Evolutionary conservation across 2,329 filamentous ascomycete species (phyloP).

Genomic region (Colletotrichum sublineola): DNA sequence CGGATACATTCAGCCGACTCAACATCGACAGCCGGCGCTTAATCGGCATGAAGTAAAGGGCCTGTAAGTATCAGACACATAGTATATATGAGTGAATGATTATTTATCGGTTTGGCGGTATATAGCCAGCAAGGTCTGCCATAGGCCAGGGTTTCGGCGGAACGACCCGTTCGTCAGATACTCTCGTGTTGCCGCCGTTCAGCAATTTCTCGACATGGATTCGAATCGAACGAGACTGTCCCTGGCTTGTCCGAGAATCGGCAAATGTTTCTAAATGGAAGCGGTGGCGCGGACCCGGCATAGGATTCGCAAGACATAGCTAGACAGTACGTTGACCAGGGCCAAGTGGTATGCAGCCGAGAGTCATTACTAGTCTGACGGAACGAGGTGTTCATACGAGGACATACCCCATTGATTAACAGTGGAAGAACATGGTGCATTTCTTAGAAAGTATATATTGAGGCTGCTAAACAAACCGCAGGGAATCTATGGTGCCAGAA

Average conservation of each 20-base stretch:
- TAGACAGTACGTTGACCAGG: not conserved
- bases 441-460: conserved; percentile 22
- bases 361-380: not conserved
- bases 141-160: not conserved
- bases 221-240: too few species aligned
- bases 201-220: not conserved
- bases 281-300: too few species aligned
- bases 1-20: not conserved
- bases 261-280: too few species aligned
- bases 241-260: too few species aligned
- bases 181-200: not conserved
- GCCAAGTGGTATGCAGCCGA: not conserved
- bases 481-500: conserved; percentile 39
- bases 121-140: not conserved
- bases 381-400: too few species aligned
- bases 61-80: not conserved
- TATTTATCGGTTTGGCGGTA: not conserved
- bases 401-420: not conserved
- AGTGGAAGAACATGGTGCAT: too few species aligned
- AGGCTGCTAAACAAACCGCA: conserved; percentile 33
- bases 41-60: not conserved
- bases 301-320: not conserved
- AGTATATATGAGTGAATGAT: not conserved
- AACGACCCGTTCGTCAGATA: not conserved
- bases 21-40: not conserved